Evolutionary conservation across 2,329 filamentous ascomycete genomes (phyloP), one percentile per base, ranked within the genome.

Genomic region (Leptosphaerulina australis): DNA sequence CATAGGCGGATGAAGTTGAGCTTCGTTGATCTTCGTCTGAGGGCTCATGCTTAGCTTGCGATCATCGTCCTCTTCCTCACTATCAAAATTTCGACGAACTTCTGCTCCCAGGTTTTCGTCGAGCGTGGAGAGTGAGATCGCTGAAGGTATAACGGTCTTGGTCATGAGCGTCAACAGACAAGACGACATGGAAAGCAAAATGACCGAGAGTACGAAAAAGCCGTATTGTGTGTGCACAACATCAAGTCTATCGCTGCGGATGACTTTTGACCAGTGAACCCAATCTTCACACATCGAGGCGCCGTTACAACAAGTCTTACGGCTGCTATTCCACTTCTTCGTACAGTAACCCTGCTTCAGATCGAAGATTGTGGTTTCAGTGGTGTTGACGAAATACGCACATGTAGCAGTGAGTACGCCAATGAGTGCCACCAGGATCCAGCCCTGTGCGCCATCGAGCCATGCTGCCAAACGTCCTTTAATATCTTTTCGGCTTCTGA

Each of bases 141-240:
- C 87, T 1, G 92, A 96, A 0, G 93, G 92, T 1, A 97, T 90
- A 5, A 94, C 87, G 0, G 93, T 97, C 75, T 95, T 96, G n/a
- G 94, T 97, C 22, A 85, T 86, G 34, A 97, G 76, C 0, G 93
- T 95, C 50, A 97, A 76, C 39, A 88, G 77, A 66, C 92, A 97
- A 2, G 92, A 86, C 4, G 86, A 68, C 52, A 84, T 74, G 3
- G 94, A 81, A 21, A 97, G 81, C 2, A 80, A 44, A 10, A 96
- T 76, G 14, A 90, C 90, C 62, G 85, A 84, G 28, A 84, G 57
- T 41, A 96, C 80, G 68, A 93, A 97, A 46, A 91, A 80, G 21
- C 77, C 76, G 67, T 88, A 97, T 55, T 96, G 88, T n/a, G 88
- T 84, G 79, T 86, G 85, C n/a, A 76, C 59, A 18, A 74, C 74